Evolutionary conservation across 352 stramenopile species (phyloP).

Genomic region (Pilasporangium apinafurcum): DNA sequence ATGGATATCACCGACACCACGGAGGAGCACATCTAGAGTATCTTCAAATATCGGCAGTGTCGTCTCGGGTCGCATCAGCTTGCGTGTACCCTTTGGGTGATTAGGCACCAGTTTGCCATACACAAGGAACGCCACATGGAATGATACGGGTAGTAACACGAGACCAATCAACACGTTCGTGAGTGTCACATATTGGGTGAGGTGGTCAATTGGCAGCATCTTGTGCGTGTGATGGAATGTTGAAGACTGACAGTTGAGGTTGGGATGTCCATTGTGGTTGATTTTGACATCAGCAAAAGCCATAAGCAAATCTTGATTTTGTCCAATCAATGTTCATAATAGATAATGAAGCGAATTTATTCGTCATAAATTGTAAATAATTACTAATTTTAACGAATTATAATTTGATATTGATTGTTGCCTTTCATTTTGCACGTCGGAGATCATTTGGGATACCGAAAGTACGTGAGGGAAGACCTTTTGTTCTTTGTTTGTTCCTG

Average conservation of each 20-base stretch:
- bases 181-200: background rate
- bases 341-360: too few relatives aligned
- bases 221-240: background rate
- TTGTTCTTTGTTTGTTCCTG: too few relatives aligned
- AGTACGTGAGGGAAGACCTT: too few relatives aligned
- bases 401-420: too few relatives aligned
- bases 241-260: too few relatives aligned
- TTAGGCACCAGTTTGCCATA: constrained; percentile 1
- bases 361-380: too few relatives aligned
- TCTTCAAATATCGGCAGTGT: constrained; percentile 16
- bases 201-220: background rate
- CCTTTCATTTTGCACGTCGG: too few relatives aligned
- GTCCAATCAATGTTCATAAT: too few relatives aligned
- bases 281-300: background rate
- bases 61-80: background rate
- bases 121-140: background rate
- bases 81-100: too few relatives aligned
- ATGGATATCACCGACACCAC: constrained; percentile 6
- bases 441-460: too few relatives aligned
- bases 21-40: constrained; percentile 7
- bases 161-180: background rate
- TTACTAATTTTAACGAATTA: too few relatives aligned
- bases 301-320: too few relatives aligned
- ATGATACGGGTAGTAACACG: background rate
- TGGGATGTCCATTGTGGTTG: background rate